A percentile compares a stretch with the other conserved stretches of the same genome.
Conservation (phyloP, 192 early-diverging fungal genomes). For the Umbelopsis vinacea region DNA sequence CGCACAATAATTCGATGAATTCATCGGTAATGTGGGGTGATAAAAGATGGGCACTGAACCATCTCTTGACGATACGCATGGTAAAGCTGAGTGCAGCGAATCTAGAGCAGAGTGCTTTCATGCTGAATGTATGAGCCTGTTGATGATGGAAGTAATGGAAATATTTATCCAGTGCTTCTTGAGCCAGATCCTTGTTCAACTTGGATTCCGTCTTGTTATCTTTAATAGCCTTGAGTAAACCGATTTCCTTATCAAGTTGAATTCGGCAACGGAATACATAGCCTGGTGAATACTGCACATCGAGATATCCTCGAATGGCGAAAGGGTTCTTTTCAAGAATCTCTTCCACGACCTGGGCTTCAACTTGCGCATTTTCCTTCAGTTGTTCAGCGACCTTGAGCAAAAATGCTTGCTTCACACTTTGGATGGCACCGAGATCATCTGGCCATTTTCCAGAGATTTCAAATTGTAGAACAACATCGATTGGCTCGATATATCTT, state of each 20-base stretch:
- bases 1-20: constrained; percentile 76
- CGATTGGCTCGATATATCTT: constrained; percentile 72
- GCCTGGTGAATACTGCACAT: constrained; percentile 72
- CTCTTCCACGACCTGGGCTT: constrained; percentile 55
- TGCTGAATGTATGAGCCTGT: constrained; percentile 62
- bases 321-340: constrained; percentile 50
- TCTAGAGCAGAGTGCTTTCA: constrained; percentile 78
- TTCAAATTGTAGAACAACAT: constrained; percentile 86
- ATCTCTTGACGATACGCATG: constrained; percentile 89
- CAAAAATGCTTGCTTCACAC: constrained; percentile 89
- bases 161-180: constrained; percentile 54
- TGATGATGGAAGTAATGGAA: constrained; percentile 49
- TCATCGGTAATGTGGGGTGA: constrained; percentile 74
- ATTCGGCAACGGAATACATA: constrained; percentile 85
- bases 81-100: constrained; percentile 78
- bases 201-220: constrained; percentile 51
- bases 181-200: constrained; percentile 49
- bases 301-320: constrained; percentile 58
- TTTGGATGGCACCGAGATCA: constrained; percentile 84
- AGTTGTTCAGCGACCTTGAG: constrained; percentile 73
- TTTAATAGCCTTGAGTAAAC: constrained; percentile 59
- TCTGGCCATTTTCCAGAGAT: constrained; percentile 86
- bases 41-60: constrained; percentile 84
- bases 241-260: constrained; percentile 70
- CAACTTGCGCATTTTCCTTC: constrained; percentile 49